These are phyloP conservation scores for Lactarius vividus DNA, from an alignment of 768 basidiomycete species.

Conservation along the genomic window DNA sequence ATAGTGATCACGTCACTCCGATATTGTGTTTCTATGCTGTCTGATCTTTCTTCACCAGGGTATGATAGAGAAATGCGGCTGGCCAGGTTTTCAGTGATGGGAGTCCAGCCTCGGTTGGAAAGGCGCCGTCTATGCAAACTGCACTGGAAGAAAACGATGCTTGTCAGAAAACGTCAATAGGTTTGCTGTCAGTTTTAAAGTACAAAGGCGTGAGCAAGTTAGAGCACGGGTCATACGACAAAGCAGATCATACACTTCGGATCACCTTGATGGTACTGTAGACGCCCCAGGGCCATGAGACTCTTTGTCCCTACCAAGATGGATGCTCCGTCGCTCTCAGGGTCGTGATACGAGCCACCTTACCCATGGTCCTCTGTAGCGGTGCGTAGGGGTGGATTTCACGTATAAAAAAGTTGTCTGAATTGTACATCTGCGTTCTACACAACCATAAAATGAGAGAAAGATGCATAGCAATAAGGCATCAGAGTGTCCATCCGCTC, in stretches of 20 bases:
- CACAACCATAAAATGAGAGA: conserved; percentile 3
- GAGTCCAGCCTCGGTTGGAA: not conserved
- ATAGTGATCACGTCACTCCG: not conserved
- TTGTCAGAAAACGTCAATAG: not conserved
- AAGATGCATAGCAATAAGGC: not conserved
- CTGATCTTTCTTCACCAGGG: not conserved
- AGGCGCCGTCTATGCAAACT: not conserved
- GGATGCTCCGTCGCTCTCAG: not conserved
- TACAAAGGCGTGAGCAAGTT: not conserved
- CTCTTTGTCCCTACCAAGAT: not conserved
- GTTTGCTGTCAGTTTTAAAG: not conserved
- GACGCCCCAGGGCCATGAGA: no score
- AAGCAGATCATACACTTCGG: no score
- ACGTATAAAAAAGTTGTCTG: not conserved
- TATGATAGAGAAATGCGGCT: not conserved
- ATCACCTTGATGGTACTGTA: no score
- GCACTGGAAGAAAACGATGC: not conserved
- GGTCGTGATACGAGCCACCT: not conserved
- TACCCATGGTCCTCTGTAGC: not conserved
- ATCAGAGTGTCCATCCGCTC: not conserved
- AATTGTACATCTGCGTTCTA: not conserved
- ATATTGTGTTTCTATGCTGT: not conserved
- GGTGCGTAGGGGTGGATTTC: not conserved
- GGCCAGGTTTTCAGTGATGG: not conserved
- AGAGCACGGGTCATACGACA: no score